Evolutionary conservation across 352 stramenopile genomes (phyloP), one percentile per base, ranked within the genome.

Genomic region (Phytopythium litorale): DNA sequence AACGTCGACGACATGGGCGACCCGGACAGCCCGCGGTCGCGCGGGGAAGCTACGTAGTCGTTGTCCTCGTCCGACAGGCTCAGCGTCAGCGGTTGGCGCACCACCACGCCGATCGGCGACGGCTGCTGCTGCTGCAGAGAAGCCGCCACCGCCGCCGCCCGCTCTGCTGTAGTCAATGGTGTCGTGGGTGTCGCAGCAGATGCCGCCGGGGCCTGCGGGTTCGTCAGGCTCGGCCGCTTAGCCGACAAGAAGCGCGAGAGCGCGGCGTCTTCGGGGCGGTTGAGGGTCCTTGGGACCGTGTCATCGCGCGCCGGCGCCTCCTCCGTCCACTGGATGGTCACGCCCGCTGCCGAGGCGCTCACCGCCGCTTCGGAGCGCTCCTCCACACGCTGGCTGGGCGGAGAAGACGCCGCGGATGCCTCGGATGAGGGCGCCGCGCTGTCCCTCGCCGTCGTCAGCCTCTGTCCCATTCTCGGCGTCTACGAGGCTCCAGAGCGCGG

Each of bases 1-100:
- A 60, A 60, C 55, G 55, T 60, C 33, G 55, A 60, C 55, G 55
- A 60, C 38, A 60, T 60, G 37, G 55, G 55, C 40, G 55, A 60
- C 25, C 21, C 8, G 8, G 55, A 60, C 13, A 43, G 38, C 18
- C 40, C 38, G 55, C 55, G 55, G 25, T 40, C 25, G 38, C 55
- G 38, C 30, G 55, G 55, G 16, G 55, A 60, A 23, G 38, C 55
- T 40, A 60, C 55, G 16, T 52, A 50, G 40, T 60, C 55, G 55
- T 21, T 12, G 18, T 60, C 55, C 40, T 60, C 55, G 40, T 60
- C 55, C 40, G 55, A 50, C 38, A 51, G 25, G 23, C 42, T 37
- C 5, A 50, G 37, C 40, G 40, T 51, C 23, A 51, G 25, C 21
- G 55, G 37, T 23, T 38, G 37, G 55, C 55, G 55, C 38, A 60